Percentiles rank a stretch among this genome's conserved stretches.
Evolutionary conservation across 306 rosid genomes (phyloP).

Genomic region (Vachellia pachyceras): DNA sequence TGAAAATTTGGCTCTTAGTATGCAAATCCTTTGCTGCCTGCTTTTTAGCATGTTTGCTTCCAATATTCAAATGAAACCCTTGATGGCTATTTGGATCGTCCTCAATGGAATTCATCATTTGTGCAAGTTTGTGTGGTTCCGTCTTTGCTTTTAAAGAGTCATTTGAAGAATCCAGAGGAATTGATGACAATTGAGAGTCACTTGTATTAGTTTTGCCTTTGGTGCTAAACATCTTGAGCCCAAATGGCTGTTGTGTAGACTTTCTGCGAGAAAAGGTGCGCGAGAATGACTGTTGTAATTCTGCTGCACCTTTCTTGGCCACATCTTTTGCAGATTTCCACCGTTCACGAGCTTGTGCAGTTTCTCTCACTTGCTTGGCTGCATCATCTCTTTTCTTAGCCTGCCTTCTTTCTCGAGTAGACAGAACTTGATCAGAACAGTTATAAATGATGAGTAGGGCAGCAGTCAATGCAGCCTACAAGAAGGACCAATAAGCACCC

Average conservation of each 20-base stretch:
- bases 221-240: slow-evolving; percentile 34
- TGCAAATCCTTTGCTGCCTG: slow-evolving; percentile 61
- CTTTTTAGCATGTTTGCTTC: slow-evolving; percentile 71
- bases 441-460: slow-evolving; percentile 65
- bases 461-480: slow-evolving; percentile 69
- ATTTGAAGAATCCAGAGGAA: slow-evolving; percentile 50
- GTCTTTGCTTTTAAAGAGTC: slow-evolving; percentile 49
- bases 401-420: slow-evolving; percentile 71
- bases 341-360: slow-evolving; percentile 73
- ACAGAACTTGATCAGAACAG: slow-evolving; percentile 78
- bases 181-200: slow-evolving; percentile 32
- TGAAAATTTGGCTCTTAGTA: slow-evolving; percentile 80
- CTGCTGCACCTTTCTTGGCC: slow-evolving; percentile 57
- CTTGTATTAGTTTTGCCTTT: slow-evolving; percentile 16
- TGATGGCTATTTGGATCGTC: slow-evolving; percentile 54
- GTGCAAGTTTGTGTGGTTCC: slow-evolving; percentile 60
- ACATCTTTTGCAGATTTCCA: slow-evolving; percentile 69
- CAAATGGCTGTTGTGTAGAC: slow-evolving; percentile 48
- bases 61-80: slow-evolving; percentile 72
- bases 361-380: slow-evolving; percentile 73
- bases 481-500: slow-evolving; percentile 37
- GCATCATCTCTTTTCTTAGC: slow-evolving; percentile 83
- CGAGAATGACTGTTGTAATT: slow-evolving; percentile 58
- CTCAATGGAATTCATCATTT: slow-evolving; percentile 65
- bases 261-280: slow-evolving; percentile 75